Base-by-base conservation (phyloP, 1,284 basidiomycete genomes). In the Trametes polyzona region DNA sequence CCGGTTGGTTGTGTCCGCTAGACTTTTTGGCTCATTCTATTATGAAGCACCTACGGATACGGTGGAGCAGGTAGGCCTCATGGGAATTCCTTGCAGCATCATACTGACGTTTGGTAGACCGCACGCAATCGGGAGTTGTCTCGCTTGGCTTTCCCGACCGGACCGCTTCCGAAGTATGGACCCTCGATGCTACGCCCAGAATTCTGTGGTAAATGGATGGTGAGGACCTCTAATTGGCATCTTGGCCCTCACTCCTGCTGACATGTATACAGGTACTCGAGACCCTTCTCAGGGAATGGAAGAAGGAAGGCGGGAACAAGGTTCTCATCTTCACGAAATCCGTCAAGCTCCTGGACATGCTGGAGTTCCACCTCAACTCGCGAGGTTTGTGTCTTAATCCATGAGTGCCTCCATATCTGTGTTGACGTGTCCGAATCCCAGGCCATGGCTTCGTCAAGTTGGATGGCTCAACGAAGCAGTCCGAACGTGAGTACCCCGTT, bases 281-380 rank as follows among this genome's bases (percentile, higher is more conserved):
- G 55, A 75, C 78, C 0, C 74, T 95, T 0, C 74, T 95, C 16
- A 76, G 73, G 29, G 81, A 84, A 55, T 92, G 90, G 90, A 74
- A 76, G 40, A 81, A 78, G 62, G 86, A 88, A 57, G 65, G 60
- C 2, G 76, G 77, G 1, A 95, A 90, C 71, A 93, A 93, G 68
- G 87, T 93, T 23, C 76, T 95, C 23, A 86, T 95, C 51, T 96
- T 96, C 72, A 93, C 92, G 2, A 92, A 92, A 69, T 90, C 90
- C 1, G 84, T 92, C 56, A 93, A 92, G 68, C 74, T 96, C 16
- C 75, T 96, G 19, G 85, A 89, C 10, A 91, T 93, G 80, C 73
- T 96, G 32, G 84, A 89, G 49, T 87, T 82, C 63, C 86, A 91
- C 67, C 76, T 95, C 16, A 77, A 77, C 19, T 74, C 74, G 7